Evolutionary conservation across 768 basidiomycete genomes (phyloP).

Genomic region (Tulasnella calospora): DNA sequence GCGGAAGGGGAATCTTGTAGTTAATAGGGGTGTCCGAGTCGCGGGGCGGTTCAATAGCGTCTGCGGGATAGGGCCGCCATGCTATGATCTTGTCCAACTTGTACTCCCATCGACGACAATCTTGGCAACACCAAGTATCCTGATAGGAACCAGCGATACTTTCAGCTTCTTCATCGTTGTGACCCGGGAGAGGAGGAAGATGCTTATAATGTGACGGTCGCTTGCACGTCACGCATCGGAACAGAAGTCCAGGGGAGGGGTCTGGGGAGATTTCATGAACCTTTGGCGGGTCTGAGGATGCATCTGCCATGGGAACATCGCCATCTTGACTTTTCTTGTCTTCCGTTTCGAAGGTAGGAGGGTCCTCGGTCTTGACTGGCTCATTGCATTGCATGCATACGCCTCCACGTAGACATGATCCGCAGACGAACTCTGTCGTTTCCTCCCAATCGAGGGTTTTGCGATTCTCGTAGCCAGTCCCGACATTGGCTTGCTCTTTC

Average conservation of each 20-base stretch:
- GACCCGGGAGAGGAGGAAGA: slow-evolving; percentile 47
- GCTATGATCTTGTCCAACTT: slow-evolving; percentile 80
- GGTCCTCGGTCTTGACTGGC: slow-evolving; percentile 39
- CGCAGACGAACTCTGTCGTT: slow-evolving; percentile 76
- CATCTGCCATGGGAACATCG: neutral
- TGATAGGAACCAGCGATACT: slow-evolving; percentile 64
- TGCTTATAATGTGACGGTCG: slow-evolving; percentile 78
- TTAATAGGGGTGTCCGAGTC: slow-evolving; percentile 43
- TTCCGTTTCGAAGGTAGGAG: neutral
- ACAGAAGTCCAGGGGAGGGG: slow-evolving; percentile 47
- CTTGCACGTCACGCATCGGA: slow-evolving; percentile 79
- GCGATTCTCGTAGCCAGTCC: slow-evolving; percentile 41
- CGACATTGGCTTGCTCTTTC: slow-evolving; percentile 31
- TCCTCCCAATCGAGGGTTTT: slow-evolving; percentile 47
- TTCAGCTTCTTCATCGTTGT: slow-evolving; percentile 35
- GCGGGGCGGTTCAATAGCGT: slow-evolving; percentile 51
- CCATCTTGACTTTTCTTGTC: neutral
- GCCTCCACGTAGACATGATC: slow-evolving; percentile 68
- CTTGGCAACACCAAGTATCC: slow-evolving; percentile 62
- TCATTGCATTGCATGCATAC: slow-evolving; percentile 64
- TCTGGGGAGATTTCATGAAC: neutral
- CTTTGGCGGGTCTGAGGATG: slow-evolving; percentile 28
- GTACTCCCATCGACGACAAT: slow-evolving; percentile 69
- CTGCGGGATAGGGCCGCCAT: slow-evolving; percentile 77
- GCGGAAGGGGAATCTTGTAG: slow-evolving; percentile 60